Percentiles rank a stretch among this genome's conserved stretches.
Conservation (phyloP, 345 rosid species). For the Cardamine chenopodiifolia region DNA sequence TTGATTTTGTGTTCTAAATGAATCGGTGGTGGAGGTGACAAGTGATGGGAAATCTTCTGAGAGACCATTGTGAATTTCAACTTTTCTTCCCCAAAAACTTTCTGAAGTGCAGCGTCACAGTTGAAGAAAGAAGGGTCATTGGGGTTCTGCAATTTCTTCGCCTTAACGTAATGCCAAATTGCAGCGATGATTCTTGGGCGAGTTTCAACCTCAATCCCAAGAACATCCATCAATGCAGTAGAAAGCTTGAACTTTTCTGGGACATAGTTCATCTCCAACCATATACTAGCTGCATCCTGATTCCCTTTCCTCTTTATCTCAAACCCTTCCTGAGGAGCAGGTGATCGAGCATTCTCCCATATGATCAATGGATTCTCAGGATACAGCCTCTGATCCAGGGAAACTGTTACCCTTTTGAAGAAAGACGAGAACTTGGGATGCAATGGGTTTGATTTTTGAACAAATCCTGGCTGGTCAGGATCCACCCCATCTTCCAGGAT, state of each 20-base stretch:
- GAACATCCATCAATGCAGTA: conserved; percentile 85
- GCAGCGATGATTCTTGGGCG: conserved; percentile 97
- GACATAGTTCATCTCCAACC: conserved; percentile 86
- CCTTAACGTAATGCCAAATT: conserved; percentile 98
- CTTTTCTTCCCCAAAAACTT: conserved; percentile 91
- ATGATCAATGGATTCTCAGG: conserved; percentile 82
- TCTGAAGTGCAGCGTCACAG: conserved; percentile 86
- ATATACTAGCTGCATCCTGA: conserved; percentile 70
- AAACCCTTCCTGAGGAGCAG: conserved; percentile 92
- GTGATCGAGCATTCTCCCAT: conserved; percentile 95
- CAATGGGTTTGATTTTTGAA: conserved; percentile 68
- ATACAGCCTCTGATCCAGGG: conserved; percentile 88
- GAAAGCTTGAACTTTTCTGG: conserved; percentile 98
- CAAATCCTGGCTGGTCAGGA: conserved; percentile 85
- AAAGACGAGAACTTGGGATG: conserved; percentile 88
- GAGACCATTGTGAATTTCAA: conserved; percentile 86
- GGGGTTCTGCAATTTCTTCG: conserved; percentile 88
- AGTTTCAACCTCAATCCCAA: conserved; percentile 94
- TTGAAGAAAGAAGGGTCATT: conserved; percentile 82
- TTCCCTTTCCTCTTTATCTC: conserved; percentile 98
- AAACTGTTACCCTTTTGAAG: conserved; percentile 86
- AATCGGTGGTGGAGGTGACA: conserved; percentile 85
- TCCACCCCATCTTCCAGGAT: conserved; percentile 94
- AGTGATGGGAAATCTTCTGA: conserved; percentile 81
- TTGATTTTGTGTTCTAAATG: conserved; percentile 89